phyloP scores from a whole-genome alignment of 208 protist genomes.

The Crithidia sp. region DNA sequence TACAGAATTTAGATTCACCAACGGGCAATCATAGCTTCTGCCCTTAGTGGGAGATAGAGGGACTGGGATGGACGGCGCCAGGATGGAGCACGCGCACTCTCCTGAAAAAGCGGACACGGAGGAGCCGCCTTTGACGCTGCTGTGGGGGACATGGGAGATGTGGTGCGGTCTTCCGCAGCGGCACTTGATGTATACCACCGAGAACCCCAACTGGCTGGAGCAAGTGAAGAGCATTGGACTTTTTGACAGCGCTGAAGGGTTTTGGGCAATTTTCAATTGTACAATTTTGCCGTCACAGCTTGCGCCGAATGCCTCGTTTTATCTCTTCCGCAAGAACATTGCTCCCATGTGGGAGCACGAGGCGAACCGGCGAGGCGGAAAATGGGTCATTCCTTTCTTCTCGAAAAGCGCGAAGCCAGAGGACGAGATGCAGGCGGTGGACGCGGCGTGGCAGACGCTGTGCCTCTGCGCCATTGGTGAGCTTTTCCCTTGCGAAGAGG shows the following conservation, averaged over 20 bases:
- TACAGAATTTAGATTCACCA: no score
- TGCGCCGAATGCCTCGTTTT: constrained; percentile 76
- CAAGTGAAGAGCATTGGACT: constrained; percentile 81
- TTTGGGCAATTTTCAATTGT: constrained; percentile 83
- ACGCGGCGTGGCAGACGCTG: constrained; percentile 80
- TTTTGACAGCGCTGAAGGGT: constrained; percentile 90
- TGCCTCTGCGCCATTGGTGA: constrained; percentile 85
- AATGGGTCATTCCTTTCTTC: constrained; percentile 82
- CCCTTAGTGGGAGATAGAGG: no score
- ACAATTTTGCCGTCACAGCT: constrained; percentile 79
- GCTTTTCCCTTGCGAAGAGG: constrained; percentile 74
- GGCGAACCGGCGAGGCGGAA: constrained; percentile 85
- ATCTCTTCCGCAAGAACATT: constrained; percentile 90
- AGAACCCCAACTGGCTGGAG: constrained; percentile 76
- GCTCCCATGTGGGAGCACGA: constrained; percentile 93
- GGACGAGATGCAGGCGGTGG: constrained; percentile 47
- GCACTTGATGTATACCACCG: constrained; percentile 9
- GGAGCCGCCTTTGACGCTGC: constrained; percentile 52
- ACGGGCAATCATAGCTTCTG: no score
- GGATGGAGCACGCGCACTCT: no score
- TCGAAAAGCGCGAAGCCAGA: constrained; percentile 11
- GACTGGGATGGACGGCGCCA: neutral
- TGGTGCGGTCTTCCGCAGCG: constrained; percentile 76
- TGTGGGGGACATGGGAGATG: constrained; percentile 93
- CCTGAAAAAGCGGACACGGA: constrained; percentile 18